Evolutionary conservation across 805 yeast genomes (phyloP).

Genomic region (Starmerella riodocensis): DNA sequence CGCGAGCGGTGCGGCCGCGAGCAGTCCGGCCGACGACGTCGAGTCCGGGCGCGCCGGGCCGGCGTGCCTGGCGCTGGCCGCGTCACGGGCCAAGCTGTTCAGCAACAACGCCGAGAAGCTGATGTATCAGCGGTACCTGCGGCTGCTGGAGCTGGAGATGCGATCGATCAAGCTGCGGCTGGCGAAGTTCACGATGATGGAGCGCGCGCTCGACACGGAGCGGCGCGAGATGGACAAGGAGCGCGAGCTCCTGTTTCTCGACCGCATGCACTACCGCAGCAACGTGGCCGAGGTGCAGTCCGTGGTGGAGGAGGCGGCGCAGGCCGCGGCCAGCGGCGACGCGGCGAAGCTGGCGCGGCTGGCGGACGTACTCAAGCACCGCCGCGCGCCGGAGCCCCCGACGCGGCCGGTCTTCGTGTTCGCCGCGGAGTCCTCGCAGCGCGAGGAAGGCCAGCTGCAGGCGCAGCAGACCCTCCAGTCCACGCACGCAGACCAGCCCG

Average conservation of each 20-base stretch:
- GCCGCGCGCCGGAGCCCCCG: conserved; percentile 16
- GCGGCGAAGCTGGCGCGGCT: conserved; percentile 20
- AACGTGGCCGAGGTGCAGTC: conserved; percentile 43
- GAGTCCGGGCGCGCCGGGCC: conserved; percentile 30
- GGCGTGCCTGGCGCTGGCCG: conserved; percentile 55
- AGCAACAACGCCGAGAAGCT: conserved; percentile 29
- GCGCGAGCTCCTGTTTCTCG: conserved; percentile 41
- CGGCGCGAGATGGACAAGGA: conserved; percentile 32
- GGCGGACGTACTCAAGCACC: conserved; percentile 13
- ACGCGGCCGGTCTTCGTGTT: conserved; percentile 12
- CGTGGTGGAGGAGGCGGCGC: conserved; percentile 39
- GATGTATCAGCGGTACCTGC: conserved; percentile 43
- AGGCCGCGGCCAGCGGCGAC: conserved; percentile 21
- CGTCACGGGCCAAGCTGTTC: conserved; percentile 21
- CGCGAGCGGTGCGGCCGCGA: background rate
- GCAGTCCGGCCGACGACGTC: background rate
- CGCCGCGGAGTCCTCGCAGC: conserved; percentile 14
- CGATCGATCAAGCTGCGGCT: conserved; percentile 65
- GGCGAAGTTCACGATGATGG: conserved; percentile 51
- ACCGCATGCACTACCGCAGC: conserved; percentile 53
- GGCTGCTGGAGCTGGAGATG: conserved; percentile 55
- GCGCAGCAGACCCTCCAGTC: background rate
- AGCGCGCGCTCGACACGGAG: conserved; percentile 37
- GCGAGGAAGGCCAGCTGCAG: conserved; percentile 8
- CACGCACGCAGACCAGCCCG: conserved; percentile 10